These are phyloP conservation scores for Rhodotorula sp. DNA, from an alignment of 1,284 basidiomycete genomes.

Conservation along the genomic window DNA sequence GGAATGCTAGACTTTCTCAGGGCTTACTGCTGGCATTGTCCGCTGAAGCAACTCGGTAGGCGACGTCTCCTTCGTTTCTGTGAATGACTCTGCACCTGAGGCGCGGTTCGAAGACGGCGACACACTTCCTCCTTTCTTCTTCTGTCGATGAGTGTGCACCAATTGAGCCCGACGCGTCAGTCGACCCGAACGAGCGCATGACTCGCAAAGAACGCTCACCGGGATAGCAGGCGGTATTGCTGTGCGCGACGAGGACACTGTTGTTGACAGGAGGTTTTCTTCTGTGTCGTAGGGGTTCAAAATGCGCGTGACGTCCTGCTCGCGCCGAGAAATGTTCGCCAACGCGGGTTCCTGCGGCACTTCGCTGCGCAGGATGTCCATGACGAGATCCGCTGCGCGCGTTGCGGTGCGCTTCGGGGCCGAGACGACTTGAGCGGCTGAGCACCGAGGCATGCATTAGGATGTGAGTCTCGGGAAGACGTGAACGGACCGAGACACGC, in stretches of 20 bases:
- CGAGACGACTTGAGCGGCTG: slow-evolving; percentile 16
- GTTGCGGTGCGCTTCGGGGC: slow-evolving; percentile 3
- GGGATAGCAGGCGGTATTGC: too few relatives aligned
- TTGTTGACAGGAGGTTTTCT: slow-evolving; percentile 10
- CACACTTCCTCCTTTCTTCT: too few relatives aligned
- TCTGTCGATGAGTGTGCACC: too few relatives aligned
- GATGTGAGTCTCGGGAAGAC: neutral
- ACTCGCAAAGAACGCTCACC: too few relatives aligned
- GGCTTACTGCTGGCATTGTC: slow-evolving; percentile 13
- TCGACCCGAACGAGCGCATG: too few relatives aligned
- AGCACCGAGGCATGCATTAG: slow-evolving; percentile 16
- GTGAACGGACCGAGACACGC: neutral
- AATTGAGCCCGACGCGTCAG: too few relatives aligned
- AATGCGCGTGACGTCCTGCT: slow-evolving; percentile 15
- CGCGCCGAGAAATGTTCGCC: neutral
- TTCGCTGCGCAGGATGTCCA: slow-evolving; percentile 33
- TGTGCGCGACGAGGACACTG: neutral
- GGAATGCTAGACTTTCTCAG: too few relatives aligned
- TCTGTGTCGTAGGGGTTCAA: slow-evolving; percentile 37
- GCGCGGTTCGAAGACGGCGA: neutral
- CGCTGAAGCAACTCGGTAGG: slow-evolving; percentile 11
- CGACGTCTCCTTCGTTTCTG: neutral
- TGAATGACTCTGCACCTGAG: neutral
- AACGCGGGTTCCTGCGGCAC: slow-evolving; percentile 3
- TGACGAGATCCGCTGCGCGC: slow-evolving; percentile 36